Base-by-base conservation (phyloP, 768 basidiomycete species). In the Podaxis sp. region DNA sequence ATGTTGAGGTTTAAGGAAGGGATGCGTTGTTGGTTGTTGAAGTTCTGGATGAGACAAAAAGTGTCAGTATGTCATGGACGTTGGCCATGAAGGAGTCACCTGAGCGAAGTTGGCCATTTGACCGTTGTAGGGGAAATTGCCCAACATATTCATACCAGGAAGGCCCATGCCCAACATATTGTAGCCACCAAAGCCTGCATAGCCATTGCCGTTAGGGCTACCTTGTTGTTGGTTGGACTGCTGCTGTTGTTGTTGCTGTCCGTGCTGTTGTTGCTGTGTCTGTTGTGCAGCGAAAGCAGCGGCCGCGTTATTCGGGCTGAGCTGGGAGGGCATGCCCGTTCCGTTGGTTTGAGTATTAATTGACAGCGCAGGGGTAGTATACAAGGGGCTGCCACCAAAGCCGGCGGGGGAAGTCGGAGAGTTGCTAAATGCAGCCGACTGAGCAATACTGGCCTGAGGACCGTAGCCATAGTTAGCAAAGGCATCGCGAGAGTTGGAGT, bases 391-490 rank as follows among this genome's bases (percentile, higher is more conserved):
- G 67, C 77, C 78, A 49, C 78, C 70, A 72, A 87, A 87, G 61
- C 71, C 77, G 49, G 69, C 71, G 67, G 78, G 67, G 73, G 77
- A 71, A 12, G 82, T 75, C 48, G 82, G 77, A 30, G 82, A 82
- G 72, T 74, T 79, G 69, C 70, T 80, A 73, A 82, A 87, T 20
- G 66, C 61, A 17, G 79, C 79, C 48, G 78, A 77, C 67, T 88
- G 88, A 56, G 81, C 73, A 64, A 87, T 84, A 73, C 76, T 84
- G 36, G 88, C 87, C 68, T 90, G 87, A 17, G 89, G 87, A 22
- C 90, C 91, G 70, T 93, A 94, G 66, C 92, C 92, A 69, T 93
- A 93, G 81, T 93, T 93, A 64, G 90, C 90, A 72, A 90, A 93
- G 24, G 87, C 84, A 72, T 91, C 88, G 53, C 87, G 84, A 61